Evolutionary conservation across 2,329 filamentous ascomycete species (phyloP), one percentile per base, ranked within the genome.

Genomic region (Helotiales sp.): DNA sequence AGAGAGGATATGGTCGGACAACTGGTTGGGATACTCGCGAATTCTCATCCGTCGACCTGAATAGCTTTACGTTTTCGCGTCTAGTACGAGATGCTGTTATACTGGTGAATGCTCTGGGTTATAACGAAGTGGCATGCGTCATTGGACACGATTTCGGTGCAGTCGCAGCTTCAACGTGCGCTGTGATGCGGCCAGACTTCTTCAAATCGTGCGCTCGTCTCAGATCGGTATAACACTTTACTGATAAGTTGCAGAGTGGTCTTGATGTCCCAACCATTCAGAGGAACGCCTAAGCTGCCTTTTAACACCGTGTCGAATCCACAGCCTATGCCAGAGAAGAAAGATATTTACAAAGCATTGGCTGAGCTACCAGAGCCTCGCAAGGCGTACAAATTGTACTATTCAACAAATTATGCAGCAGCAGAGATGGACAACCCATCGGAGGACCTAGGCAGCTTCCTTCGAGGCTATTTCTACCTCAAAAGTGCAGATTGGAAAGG

Each of bases 381-480:
- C 8, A 89, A 89, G 68, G 86, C 89, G 69, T 90, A 89, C 75
- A 87, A 87, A 70, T 86, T 80, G 80, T 88, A 85, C 70, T 86
- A 85, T 64, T 81, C 81, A 2, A 79, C 77, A 2, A 50, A 75
- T 0, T 58, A 67, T 1, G 83, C 83, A 1, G 76, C 75, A 0
- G 31, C 59, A 2, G 75, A 83, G 30, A 82, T 81, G 79, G 68
- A 72, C 22, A 66, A 74, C 27, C 77, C 79, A 0, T 65, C 72
- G 0, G 78, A 82, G 57, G 81, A 83, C 2, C 74, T 89, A 12
- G 75, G 79, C n/a, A 70, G 71, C 1, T 89, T 88, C 60, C 74
- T 89, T 1, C 78, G 85, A 9, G 85, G 86, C 2, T 90, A 89
- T 67, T 83, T 89, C 62, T 81, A 89, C 66, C 76, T 90, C 48